Conservation (phyloP, 352 stramenopile species). For the Elongisporangium prolatum region DNA sequence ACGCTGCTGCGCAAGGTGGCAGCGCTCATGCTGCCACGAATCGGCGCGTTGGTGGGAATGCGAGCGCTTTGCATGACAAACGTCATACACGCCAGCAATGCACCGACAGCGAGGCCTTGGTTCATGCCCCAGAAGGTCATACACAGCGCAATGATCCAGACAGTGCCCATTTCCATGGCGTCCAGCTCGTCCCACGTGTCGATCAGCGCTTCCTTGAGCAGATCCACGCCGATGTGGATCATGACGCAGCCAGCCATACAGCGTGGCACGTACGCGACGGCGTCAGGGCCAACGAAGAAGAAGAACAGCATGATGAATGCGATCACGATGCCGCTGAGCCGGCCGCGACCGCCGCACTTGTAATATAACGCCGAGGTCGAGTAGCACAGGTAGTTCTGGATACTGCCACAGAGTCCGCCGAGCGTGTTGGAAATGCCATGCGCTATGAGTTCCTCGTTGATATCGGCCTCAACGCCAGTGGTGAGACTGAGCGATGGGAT, state of each 20-base stretch:
- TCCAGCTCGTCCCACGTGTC: slow-evolving; percentile 88
- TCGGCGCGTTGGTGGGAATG: slow-evolving; percentile 76
- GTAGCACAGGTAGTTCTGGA: slow-evolving; percentile 92
- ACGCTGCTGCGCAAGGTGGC: slow-evolving; percentile 84
- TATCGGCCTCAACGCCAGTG: slow-evolving; percentile 85
- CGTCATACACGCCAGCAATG: slow-evolving; percentile 83
- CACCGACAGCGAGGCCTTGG: slow-evolving; percentile 82
- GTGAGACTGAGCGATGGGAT: slow-evolving; percentile 88
- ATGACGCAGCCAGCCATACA: slow-evolving; percentile 92
- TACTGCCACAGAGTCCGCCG: slow-evolving; percentile 76
- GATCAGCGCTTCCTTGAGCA: slow-evolving; percentile 88
- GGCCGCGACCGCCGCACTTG: slow-evolving; percentile 81
- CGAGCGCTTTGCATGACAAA: slow-evolving; percentile 89
- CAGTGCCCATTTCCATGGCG: slow-evolving; percentile 84
- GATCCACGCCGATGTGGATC: slow-evolving; percentile 88
- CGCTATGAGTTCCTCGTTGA: slow-evolving; percentile 91
- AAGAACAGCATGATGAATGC: slow-evolving; percentile 71
- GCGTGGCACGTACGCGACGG: slow-evolving; percentile 84
- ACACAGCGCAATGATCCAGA: slow-evolving; percentile 87
- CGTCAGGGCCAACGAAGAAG: slow-evolving; percentile 85
- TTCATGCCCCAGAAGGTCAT: slow-evolving; percentile 94
- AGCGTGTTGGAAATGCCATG: slow-evolving; percentile 91
- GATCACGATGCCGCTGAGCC: slow-evolving; percentile 59
- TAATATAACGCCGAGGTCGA: slow-evolving; percentile 84
- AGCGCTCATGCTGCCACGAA: slow-evolving; percentile 89